A percentile compares a stretch with the other conserved stretches of the same genome.
phyloP scores from a whole-genome alignment of 2,329 filamentous ascomycete genomes.

The Rhynchosporium agropyri region DNA sequence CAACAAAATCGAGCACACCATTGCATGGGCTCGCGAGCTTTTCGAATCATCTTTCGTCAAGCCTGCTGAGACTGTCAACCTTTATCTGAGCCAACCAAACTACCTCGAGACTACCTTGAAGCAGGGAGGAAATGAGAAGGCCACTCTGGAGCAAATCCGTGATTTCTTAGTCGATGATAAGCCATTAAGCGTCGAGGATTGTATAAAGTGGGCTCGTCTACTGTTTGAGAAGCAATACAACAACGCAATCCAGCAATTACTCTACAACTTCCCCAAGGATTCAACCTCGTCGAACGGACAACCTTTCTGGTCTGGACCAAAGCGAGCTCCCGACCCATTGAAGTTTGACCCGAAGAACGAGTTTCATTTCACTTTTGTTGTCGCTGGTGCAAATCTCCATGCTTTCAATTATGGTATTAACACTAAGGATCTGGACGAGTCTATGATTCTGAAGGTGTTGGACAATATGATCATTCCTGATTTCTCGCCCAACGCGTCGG shows the following conservation, averaged over 20 bases:
- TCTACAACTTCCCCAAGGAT: conserved; percentile 98
- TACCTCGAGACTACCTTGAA: conserved; percentile 87
- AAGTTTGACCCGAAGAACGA: conserved; percentile 85
- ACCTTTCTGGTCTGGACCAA: conserved; percentile 97
- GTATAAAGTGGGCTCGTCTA: conserved; percentile 90
- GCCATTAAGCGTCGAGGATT: conserved; percentile 91
- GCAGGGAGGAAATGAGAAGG: conserved; percentile 93
- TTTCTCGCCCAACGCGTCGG: conserved; percentile 83
- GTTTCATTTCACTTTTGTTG: conserved; percentile 85
- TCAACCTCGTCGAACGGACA: conserved; percentile 84
- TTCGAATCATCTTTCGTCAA: conserved; percentile 95
- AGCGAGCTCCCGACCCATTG: conserved; percentile 89
- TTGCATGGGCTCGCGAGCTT: conserved; percentile 94
- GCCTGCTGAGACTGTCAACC: conserved; percentile 89
- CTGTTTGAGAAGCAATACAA: conserved; percentile 97
- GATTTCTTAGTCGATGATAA: conserved; percentile 92
- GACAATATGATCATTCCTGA: conserved; percentile 95
- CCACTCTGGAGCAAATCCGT: conserved; percentile 85
- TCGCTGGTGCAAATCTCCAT: conserved; percentile 87
- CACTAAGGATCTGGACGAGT: conserved; percentile 70
- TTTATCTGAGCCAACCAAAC: conserved; percentile 89
- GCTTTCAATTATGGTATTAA: conserved; percentile 99
- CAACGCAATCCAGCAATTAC: conserved; percentile 91
- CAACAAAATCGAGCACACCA: conserved; percentile 97
- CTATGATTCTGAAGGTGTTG: conserved; percentile 76